Conservation (phyloP, 768 basidiomycete species). For the Lentinula aciculospora region DNA sequence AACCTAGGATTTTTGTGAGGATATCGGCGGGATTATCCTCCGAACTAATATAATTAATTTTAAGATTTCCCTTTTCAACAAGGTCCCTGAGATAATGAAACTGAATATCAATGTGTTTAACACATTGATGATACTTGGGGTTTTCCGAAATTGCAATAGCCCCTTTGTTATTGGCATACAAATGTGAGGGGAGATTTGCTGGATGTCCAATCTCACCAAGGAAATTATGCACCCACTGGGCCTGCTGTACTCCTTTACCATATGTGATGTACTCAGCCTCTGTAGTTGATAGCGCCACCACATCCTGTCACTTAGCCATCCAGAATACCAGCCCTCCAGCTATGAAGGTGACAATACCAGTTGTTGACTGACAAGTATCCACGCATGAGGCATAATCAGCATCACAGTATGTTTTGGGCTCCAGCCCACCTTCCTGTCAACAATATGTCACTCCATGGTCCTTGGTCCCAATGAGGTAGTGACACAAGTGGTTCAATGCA, state of each 20-base stretch:
- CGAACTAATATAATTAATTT: slow-evolving; percentile 6
- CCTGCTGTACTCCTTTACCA: too few relatives aligned
- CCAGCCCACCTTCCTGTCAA: neutral
- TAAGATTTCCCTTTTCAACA: slow-evolving; percentile 11
- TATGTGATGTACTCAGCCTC: too few relatives aligned
- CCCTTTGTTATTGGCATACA: too few relatives aligned
- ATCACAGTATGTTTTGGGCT: neutral
- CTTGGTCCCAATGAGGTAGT: neutral
- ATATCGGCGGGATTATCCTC: slow-evolving; percentile 23
- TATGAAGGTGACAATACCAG: neutral
- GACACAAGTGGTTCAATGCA: neutral
- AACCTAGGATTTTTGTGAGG: slow-evolving; percentile 14
- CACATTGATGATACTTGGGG: slow-evolving; percentile 19
- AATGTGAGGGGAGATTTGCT: too few relatives aligned
- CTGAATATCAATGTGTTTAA: slow-evolving; percentile 35
- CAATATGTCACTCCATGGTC: too few relatives aligned
- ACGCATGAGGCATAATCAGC: neutral
- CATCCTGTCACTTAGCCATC: neutral
- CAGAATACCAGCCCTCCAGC: neutral
- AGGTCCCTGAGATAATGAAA: slow-evolving; percentile 19
- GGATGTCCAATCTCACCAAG: too few relatives aligned
- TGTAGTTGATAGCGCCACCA: too few relatives aligned
- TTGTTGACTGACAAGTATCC: neutral
- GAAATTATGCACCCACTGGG: too few relatives aligned
- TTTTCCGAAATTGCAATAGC: too few relatives aligned